A percentile compares a stretch with the other conserved stretches of the same genome.
Conservation (phyloP, 805 yeast species). For the Candida khao-thaluensis region DNA sequence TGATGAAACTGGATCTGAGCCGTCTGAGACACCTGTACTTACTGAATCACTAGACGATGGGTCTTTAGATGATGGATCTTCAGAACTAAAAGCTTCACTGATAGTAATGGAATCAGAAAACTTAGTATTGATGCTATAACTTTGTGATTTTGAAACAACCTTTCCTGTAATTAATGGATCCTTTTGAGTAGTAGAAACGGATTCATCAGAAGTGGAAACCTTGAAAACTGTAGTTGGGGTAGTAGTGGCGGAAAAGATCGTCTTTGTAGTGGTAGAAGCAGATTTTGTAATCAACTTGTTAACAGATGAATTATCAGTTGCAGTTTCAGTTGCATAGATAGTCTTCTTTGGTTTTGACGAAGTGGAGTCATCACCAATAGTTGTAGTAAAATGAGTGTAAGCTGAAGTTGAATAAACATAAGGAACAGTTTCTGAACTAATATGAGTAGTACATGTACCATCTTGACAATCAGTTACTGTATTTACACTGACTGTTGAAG, state of each 20-base stretch:
- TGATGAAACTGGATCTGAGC: conserved; percentile 5
- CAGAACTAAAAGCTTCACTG: conserved; percentile 3
- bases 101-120: conserved; percentile 7
- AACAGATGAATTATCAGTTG: conserved; percentile 18
- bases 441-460: conserved; percentile 15
- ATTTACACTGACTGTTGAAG: conserved; percentile 15
- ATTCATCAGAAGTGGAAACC: conserved; percentile 19
- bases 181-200: conserved; percentile 21
- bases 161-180: conserved; percentile 32
- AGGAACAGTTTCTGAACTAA: conserved; percentile 13
- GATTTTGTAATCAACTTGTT: conserved; percentile 13
- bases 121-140: conserved; percentile 18
- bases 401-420: conserved; percentile 18
- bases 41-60: conserved; percentile 3
- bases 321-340: conserved; percentile 20
- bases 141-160: conserved; percentile 22
- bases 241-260: conserved; percentile 26
- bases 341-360: neutral
- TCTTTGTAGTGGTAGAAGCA: conserved; percentile 30
- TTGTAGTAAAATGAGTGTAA: conserved; percentile 11
- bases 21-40: neutral
- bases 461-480: conserved; percentile 19
- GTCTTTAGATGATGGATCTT: neutral
- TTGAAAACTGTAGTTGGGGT: conserved; percentile 22
- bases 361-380: neutral